These are phyloP conservation scores for Kazachstania africana DNA, from an alignment of 805 yeast genomes.

Conservation along the genomic window DNA sequence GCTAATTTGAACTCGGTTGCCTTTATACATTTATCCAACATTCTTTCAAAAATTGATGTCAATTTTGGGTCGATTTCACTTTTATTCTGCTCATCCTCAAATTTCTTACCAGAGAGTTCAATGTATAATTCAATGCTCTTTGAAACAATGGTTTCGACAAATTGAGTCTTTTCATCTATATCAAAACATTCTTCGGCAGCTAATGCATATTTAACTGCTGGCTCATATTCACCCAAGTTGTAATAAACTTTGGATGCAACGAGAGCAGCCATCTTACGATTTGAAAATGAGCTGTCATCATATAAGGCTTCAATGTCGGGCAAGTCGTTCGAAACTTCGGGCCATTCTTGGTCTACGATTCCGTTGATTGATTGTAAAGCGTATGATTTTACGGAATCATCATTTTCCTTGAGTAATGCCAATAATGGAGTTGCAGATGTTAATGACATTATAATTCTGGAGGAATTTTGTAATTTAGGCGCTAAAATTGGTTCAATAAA, in stretches of 20 bases:
- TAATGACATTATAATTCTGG: slow-evolving; percentile 35
- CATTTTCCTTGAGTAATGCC: slow-evolving; percentile 79
- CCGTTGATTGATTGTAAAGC: slow-evolving; percentile 75
- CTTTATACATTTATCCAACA: slow-evolving; percentile 69
- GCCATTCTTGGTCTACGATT: slow-evolving; percentile 88
- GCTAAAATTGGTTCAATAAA: background rate
- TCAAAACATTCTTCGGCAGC: slow-evolving; percentile 75
- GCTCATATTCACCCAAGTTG: slow-evolving; percentile 86
- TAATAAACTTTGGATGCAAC: slow-evolving; percentile 84
- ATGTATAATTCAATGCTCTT: slow-evolving; percentile 84
- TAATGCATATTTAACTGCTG: slow-evolving; percentile 80
- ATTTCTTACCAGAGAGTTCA: slow-evolving; percentile 39
- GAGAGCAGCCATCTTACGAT: slow-evolving; percentile 77
- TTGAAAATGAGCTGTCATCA: slow-evolving; percentile 70
- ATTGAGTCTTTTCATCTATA: slow-evolving; percentile 63
- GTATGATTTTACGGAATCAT: slow-evolving; percentile 61
- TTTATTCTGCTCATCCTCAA: slow-evolving; percentile 17
- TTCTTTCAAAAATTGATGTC: slow-evolving; percentile 63
- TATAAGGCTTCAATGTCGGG: slow-evolving; percentile 82
- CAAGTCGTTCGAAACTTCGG: slow-evolving; percentile 87
- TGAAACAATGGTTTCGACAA: slow-evolving; percentile 84
- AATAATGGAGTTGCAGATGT: slow-evolving; percentile 86
- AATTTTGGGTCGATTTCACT: slow-evolving; percentile 48
- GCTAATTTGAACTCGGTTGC: slow-evolving; percentile 70
- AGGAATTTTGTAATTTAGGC: background rate